Evolutionary conservation across 139 green algal species (phyloP).

Genomic region (Nannochloris sp.): DNA sequence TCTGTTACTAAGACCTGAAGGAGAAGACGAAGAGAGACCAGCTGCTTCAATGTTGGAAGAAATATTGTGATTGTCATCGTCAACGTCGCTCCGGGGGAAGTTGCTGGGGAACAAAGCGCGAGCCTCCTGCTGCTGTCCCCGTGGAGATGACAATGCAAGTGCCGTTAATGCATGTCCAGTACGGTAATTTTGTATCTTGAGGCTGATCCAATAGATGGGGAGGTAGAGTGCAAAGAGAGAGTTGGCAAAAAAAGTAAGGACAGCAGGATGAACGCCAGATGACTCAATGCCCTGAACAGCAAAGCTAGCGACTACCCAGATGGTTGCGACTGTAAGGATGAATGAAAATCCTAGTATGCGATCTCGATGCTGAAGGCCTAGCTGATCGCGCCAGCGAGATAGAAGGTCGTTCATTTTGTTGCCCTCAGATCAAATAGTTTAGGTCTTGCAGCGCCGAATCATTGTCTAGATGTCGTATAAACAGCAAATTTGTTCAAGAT

Average conservation of each 20-base stretch:
- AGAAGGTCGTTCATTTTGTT: neutral
- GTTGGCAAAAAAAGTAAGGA: slow-evolving; percentile 87
- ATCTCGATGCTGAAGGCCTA: slow-evolving; percentile 4
- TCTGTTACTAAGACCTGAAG: no score
- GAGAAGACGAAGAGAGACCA: no score
- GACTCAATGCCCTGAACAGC: slow-evolving; percentile 53
- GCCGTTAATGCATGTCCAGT: neutral
- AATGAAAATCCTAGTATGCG: slow-evolving; percentile 21
- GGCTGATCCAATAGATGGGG: slow-evolving; percentile 47
- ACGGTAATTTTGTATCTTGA: neutral
- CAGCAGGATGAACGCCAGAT: slow-evolving; percentile 54
- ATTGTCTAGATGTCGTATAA: no score
- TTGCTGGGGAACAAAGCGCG: neutral
- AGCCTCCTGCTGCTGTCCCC: neutral
- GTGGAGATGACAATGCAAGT: neutral
- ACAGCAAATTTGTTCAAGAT: no score
- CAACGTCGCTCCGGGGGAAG: slow-evolving; percentile 5
- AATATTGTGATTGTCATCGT: neutral
- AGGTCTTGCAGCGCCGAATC: no score
- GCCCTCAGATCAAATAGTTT: no score
- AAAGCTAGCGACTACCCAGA: slow-evolving; percentile 77
- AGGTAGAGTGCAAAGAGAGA: slow-evolving; percentile 80
- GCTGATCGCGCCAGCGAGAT: neutral
- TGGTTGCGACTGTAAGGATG: slow-evolving; percentile 34
- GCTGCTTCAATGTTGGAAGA: no score